phyloP scores from a whole-genome alignment of 1,284 basidiomycete species.

The Malassezia vespertilionis region DNA sequence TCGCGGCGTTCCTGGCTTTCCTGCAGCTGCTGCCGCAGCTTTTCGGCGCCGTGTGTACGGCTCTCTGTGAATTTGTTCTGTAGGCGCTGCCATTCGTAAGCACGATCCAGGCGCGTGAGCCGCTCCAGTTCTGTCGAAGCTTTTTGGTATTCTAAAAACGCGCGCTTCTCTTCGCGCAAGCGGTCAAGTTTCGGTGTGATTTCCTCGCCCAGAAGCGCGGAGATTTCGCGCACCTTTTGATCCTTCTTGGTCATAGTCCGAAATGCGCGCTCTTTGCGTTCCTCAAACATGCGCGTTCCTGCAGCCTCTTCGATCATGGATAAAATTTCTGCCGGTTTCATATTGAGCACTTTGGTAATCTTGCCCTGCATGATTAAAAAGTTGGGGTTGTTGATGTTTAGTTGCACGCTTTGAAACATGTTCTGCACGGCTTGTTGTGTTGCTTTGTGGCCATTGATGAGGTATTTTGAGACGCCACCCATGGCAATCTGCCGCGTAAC shows the following conservation, averaged over 20 bases:
- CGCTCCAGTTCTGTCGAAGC: conserved; percentile 76
- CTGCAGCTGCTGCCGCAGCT: conserved; percentile 31
- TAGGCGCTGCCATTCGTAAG: conserved; percentile 68
- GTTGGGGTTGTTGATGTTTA: conserved; percentile 99
- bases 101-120: conserved; percentile 70
- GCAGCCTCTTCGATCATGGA: conserved; percentile 99
- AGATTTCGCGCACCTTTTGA: conserved; percentile 82
- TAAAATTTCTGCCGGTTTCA: conserved; percentile 94
- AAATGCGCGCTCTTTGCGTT: conserved; percentile 90
- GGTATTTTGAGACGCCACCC: conserved; percentile 89
- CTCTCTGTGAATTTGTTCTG: conserved; percentile 48
- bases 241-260: conserved; percentile 98
- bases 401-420: conserved; percentile 89
- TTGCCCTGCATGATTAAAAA: conserved; percentile 98
- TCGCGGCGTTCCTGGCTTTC: conserved; percentile 47
- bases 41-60: conserved; percentile 42
- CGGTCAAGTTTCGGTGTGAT: conserved; percentile 90
- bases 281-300: conserved; percentile 98
- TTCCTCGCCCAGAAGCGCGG: conserved; percentile 60
- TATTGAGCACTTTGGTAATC: conserved; percentile 72
- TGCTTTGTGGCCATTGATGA: conserved; percentile 91
- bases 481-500: conserved; percentile 95
- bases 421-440: conserved; percentile 78
- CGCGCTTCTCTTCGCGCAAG: conserved; percentile 76
- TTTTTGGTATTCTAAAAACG: conserved; percentile 84